phyloP scores from a whole-genome alignment of 768 basidiomycete species.

The Pleurotus eryngii region DNA sequence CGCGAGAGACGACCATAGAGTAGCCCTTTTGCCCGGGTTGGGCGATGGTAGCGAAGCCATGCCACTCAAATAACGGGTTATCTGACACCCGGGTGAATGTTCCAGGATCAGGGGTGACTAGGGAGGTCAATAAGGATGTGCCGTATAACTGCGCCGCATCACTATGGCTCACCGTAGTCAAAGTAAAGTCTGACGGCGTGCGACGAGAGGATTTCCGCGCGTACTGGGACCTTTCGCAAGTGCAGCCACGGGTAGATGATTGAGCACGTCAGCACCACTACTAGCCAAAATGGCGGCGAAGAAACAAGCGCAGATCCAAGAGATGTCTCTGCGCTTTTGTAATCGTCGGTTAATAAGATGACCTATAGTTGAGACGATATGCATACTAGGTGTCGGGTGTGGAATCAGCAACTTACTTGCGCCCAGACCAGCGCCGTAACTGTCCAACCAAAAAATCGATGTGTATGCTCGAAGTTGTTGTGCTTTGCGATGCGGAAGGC shows the following conservation, averaged over 20 bases:
- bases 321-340: constrained; percentile 21
- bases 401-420: constrained; percentile 25
- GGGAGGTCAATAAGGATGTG: neutral
- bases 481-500: constrained; percentile 33
- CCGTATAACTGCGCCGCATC: no score
- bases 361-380: constrained; percentile 17
- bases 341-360: constrained; percentile 33
- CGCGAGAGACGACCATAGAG: constrained; percentile 52
- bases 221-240: constrained; percentile 38
- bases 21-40: constrained; percentile 37
- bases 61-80: constrained; percentile 46
- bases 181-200: constrained; percentile 43
- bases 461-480: constrained; percentile 38
- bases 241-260: constrained; percentile 43
- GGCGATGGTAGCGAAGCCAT: constrained; percentile 43
- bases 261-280: constrained; percentile 34
- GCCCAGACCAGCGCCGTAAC: constrained; percentile 38
- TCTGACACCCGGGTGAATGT: constrained; percentile 22
- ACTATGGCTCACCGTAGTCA: constrained; percentile 31
- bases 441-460: constrained; percentile 45
- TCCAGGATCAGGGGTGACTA: constrained; percentile 14
- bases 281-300: constrained; percentile 39
- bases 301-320: constrained; percentile 29
- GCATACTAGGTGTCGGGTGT: neutral
- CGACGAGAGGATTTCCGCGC: constrained; percentile 36